Evolutionary conservation across 192 early-diverging fungal genomes (phyloP).

Genomic region (Piromyces sp.): DNA sequence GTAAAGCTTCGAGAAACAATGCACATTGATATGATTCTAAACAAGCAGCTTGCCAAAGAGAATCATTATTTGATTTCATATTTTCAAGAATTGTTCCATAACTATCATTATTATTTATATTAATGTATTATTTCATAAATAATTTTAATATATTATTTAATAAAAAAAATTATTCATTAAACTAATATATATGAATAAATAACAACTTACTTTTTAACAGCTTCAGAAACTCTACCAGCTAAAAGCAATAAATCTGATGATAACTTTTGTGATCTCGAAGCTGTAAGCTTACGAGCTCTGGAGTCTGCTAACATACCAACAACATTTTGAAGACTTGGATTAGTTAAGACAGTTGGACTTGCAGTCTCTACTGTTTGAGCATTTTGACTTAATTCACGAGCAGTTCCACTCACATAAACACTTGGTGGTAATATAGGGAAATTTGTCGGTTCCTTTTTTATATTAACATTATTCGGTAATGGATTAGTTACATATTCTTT

Average conservation of each 20-base stretch:
- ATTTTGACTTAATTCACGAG: background rate
- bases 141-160: too few relatives aligned
- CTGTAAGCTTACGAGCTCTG: background rate
- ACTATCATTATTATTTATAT: constrained; percentile 12
- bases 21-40: constrained; percentile 51
- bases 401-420: background rate
- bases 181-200: too few relatives aligned
- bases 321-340: background rate
- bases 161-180: background rate
- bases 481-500: background rate
- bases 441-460: background rate
- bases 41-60: constrained; percentile 55
- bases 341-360: background rate
- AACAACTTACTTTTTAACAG: background rate
- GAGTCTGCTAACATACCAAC: background rate
- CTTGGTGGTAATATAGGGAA: background rate
- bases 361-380: background rate
- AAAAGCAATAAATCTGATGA: background rate
- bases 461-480: background rate
- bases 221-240: background rate
- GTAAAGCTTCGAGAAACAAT: constrained; percentile 30
- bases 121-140: too few relatives aligned
- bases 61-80: constrained; percentile 48
- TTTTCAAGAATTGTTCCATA: constrained; percentile 48
- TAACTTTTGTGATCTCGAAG: background rate